Evolutionary conservation across 1,139 yeast species (phyloP), one percentile per base, ranked within the genome.

Genomic region (Scheffersomyces insectosa): DNA sequence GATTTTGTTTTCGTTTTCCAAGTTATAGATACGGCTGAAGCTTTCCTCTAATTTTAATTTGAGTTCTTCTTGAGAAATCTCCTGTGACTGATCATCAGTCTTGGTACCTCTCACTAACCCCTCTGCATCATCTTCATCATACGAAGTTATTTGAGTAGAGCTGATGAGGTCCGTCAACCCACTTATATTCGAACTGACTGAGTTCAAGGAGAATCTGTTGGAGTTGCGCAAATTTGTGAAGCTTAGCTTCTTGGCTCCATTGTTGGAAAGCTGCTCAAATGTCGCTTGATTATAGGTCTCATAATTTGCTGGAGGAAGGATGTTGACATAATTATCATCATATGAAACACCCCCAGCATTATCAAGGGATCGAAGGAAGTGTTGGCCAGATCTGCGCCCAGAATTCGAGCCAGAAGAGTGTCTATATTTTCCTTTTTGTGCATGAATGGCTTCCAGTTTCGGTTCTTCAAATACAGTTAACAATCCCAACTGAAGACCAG

Each of bases 391-490:
- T 7, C 25, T 20, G 8, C 25, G 25, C 25, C 25, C 25, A 6
- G 25, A 5, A 20, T 20, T 20, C 8, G 25, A 20, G 25, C 25
- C 25, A 20, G 25, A 20, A 20, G 25, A 20, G 6, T 20, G 25
- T 20, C 25, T 20, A 20, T 20, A 20, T 20, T 20, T 20, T 20
- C 25, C 25, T 20, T 20, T 20, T 20, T 20, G 25, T 20, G 8
- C 8, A 7, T 20, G 25, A 20, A 20, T 8, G 2, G 8, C 25
- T 20, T 20, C 25, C n/a, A 8, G 34, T 14, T 44, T 42, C 6
- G 62, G 62, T 36, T 70, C 72, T 53, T 72, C 77, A 43, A 70
- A 55, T 1, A 73, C 77, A 1, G 77, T 72, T 28, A 72, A 53
- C 31, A 73, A 54, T 1, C 75, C 73, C n/a, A 72, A 51, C 46